A percentile compares a stretch with the other conserved stretches of the same genome.
Evolutionary conservation across 2,329 filamentous ascomycete species (phyloP).

Genomic region (Trichoderma pleuroti): DNA sequence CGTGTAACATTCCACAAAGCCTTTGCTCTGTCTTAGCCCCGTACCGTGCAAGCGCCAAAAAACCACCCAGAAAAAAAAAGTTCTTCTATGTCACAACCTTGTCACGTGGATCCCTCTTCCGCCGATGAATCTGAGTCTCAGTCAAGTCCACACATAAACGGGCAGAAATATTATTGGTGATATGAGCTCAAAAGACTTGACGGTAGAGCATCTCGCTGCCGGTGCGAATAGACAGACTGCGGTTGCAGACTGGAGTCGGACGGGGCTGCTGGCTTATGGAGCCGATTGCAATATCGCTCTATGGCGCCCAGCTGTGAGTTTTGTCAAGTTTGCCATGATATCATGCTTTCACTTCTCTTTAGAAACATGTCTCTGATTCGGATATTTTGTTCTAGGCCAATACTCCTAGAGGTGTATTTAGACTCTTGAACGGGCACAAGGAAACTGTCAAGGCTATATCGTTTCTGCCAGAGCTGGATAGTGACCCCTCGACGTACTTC

Average conservation of each 20-base stretch:
- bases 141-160: constrained; percentile 9
- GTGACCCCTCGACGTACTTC: constrained; percentile 53
- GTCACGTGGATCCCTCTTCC: constrained; percentile 15
- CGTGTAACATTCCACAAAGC: background rate
- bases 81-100: background rate
- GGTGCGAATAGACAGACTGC: constrained; percentile 89
- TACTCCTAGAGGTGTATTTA: constrained; percentile 55
- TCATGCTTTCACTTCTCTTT: background rate
- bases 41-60: constrained; percentile 1
- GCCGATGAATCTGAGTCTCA: constrained; percentile 9
- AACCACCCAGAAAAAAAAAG: constrained; percentile 6
- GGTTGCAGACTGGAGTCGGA: constrained; percentile 80
- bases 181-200: constrained; percentile 33
- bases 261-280: constrained; percentile 79
- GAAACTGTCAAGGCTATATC: constrained; percentile 79
- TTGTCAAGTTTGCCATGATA: background rate
- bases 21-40: background rate
- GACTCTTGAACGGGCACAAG: constrained; percentile 70
- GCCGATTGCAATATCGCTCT: constrained; percentile 84
- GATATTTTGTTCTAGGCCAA: constrained; percentile 30
- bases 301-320: constrained; percentile 74
- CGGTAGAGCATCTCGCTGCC: constrained; percentile 60
- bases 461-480: constrained; percentile 58
- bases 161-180: constrained; percentile 12
- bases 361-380: background rate